phyloP scores from a whole-genome alignment of 768 basidiomycete species.

The Tulasnella sp. region DNA sequence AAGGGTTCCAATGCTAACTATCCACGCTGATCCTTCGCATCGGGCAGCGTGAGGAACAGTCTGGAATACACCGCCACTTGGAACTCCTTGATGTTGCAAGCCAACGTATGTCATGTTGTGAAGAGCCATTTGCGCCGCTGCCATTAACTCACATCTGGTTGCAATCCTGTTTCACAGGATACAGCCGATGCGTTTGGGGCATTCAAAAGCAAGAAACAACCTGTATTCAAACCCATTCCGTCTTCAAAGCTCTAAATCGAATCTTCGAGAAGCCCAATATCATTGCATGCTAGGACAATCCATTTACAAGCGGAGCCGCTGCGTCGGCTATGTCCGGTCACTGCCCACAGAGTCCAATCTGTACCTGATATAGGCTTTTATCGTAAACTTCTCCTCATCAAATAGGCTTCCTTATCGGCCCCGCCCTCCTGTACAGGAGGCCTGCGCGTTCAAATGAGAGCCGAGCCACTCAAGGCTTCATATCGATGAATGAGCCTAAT shows the following conservation, averaged over 20 bases:
- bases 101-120: constrained; percentile 45
- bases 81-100: constrained; percentile 59
- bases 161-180: constrained; percentile 38
- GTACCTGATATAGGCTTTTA: not conserved
- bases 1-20: constrained; percentile 39
- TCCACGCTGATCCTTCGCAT: not conserved
- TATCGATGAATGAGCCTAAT: no score
- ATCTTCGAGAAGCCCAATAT: not conserved
- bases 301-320: not conserved
- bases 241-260: constrained; percentile 39
- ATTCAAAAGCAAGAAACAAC: constrained; percentile 37
- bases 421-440: not conserved
- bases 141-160: not conserved
- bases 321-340: not conserved
- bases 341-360: not conserved
- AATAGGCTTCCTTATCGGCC: no score
- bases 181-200: constrained; percentile 39
- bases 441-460: no score
- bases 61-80: constrained; percentile 61
- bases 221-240: constrained; percentile 38
- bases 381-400: not conserved
- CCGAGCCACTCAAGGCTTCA: no score
- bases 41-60: constrained; percentile 51
- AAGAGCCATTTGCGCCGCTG: not conserved
- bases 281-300: not conserved